phyloP scores from a whole-genome alignment of 2,329 filamentous ascomycete species.

The Cyphellophora europaea region DNA sequence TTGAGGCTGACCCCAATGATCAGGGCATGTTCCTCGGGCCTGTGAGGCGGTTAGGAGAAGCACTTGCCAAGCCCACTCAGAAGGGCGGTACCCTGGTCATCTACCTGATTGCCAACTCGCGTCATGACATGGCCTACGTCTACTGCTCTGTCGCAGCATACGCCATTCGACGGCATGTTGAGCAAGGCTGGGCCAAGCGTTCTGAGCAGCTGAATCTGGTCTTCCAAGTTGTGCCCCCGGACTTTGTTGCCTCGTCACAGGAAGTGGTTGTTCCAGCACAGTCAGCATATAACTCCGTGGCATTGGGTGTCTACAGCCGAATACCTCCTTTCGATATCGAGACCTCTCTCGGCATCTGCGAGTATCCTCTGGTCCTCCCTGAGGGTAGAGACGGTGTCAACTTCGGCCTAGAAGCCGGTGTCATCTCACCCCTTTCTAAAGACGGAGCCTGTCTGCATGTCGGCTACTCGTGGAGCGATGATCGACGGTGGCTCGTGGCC shows the following conservation, averaged over 20 bases:
- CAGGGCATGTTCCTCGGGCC: constrained; percentile 20
- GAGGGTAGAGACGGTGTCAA: constrained; percentile 41
- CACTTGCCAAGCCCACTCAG: constrained; percentile 25
- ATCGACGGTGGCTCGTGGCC: constrained; percentile 49
- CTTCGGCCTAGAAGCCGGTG: constrained; percentile 45
- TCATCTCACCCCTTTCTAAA: constrained; percentile 42
- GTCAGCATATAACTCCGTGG: constrained; percentile 39
- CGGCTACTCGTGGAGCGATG: constrained; percentile 46
- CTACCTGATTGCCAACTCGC: constrained; percentile 40
- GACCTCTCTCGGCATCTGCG: constrained; percentile 30
- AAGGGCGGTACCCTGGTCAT: constrained; percentile 40
- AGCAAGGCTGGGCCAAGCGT: background rate
- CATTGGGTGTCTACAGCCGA: constrained; percentile 49
- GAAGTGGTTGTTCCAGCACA: constrained; percentile 42
- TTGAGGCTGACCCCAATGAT: constrained; percentile 26
- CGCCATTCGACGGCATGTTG: background rate
- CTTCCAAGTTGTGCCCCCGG: constrained; percentile 49
- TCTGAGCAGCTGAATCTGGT: constrained; percentile 28
- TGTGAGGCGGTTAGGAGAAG: constrained; percentile 28
- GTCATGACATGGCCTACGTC: background rate
- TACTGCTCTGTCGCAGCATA: background rate
- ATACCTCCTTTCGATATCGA: constrained; percentile 32
- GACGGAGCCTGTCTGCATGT: constrained; percentile 50
- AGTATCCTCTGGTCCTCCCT: constrained; percentile 46
- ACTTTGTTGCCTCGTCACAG: constrained; percentile 43